Evolutionary conservation across 129 eudicot genomes (phyloP).

Genomic region (Chrysanthemum lavandulifolium): DNA sequence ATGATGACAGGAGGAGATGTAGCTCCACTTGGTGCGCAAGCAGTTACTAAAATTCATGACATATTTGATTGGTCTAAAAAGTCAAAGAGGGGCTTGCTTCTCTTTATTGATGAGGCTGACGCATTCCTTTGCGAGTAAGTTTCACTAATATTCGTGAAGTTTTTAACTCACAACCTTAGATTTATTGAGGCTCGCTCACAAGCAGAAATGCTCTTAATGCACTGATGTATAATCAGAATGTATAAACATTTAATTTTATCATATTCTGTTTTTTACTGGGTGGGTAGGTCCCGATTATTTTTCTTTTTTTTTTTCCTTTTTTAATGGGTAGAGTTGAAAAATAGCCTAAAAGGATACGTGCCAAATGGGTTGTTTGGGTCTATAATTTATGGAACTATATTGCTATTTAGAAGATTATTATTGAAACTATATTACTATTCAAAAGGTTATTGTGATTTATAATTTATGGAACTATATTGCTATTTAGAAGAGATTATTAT

Average conservation of each 20-base stretch:
- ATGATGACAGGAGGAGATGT: conserved; percentile 99
- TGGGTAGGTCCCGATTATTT: too few relatives aligned
- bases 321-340: not conserved
- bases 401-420: too few relatives aligned
- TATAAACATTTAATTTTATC: not conserved
- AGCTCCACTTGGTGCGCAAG: conserved; percentile 97
- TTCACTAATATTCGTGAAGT: not conserved
- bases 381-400: not conserved
- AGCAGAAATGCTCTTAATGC: not conserved
- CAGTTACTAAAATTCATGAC: conserved; percentile 97
- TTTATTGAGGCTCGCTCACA: not conserved
- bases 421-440: too few relatives aligned
- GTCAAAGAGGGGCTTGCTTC: conserved; percentile 87
- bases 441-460: too few relatives aligned
- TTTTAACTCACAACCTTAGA: not conserved
- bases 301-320: not conserved
- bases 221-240: not conserved
- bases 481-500: not conserved
- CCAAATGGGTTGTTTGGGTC: not conserved
- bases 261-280: not conserved
- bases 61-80: conserved; percentile 98
- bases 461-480: too few relatives aligned
- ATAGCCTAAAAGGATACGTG: not conserved
- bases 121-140: conserved; percentile 99
- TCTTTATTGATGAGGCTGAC: conserved; percentile 97